Base-by-base conservation (phyloP, 2,329 filamentous ascomycete species). In the Penicillium sp. region DNA sequence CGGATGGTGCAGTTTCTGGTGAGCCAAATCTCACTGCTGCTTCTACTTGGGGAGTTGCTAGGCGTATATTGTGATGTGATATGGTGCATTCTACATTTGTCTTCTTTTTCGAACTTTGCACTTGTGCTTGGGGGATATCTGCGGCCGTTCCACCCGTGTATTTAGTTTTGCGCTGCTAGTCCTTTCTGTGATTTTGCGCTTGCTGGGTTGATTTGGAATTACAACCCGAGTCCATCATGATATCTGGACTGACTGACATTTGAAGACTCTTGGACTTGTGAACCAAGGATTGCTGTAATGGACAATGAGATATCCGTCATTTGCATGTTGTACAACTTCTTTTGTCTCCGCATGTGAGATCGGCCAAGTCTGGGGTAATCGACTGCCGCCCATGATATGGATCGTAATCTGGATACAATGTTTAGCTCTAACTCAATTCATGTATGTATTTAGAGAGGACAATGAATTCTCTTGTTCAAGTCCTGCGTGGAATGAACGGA, bases 1-100 rank as follows among this genome's bases (percentile, higher is more conserved):
- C 55, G 92, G 92, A 48, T 96, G 90, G 90, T 96, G 90, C 68
- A 93, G 86, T 67, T 96, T 95, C 75, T 96, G 90, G 90, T 96
- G 67, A 57, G 47, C 31, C 33, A 11, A 9, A 22, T 22, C 18
- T 5, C 5, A 9, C 18, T 5, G 12, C 27, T 30, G 5, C n/a
- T 11, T 16, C 6, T 22, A 41, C 33, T 51, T 43, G 32, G 35
- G 44, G 51, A 51, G 52, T 52, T 48, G 46, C 35, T 42, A 32
- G 55, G 59, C 47, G 50, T 45, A n/a, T 25, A 12, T 42, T 45
- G 51, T 37, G 48, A 50, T 48, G 47, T 44, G 51, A 49, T 42
- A 47, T 44, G 51, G 56, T 42, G 52, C 32, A 30, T 44, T 33
- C 31, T 38, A 41, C 14, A 30, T 39, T 32, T 38, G 41, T 33